Evolutionary conservation across 805 yeast species (phyloP).

Genomic region (Scheffersomyces coipomensis): DNA sequence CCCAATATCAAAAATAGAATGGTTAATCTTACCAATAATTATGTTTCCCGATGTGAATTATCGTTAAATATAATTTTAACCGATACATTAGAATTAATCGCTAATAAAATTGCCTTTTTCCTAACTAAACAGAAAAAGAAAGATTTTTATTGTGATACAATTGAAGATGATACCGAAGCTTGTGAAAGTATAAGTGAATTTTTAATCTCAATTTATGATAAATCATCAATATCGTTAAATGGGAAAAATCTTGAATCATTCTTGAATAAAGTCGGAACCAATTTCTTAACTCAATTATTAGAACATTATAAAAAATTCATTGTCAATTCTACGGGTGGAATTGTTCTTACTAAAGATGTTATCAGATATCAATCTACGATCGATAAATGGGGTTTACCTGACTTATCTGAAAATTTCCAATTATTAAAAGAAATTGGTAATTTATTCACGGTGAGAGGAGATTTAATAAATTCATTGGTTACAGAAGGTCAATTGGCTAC

Average conservation of each 20-base stretch:
- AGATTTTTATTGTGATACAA: conserved; percentile 55
- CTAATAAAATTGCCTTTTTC: conserved; percentile 44
- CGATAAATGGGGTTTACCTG: conserved; percentile 64
- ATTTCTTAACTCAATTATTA: conserved; percentile 56
- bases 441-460: conserved; percentile 81
- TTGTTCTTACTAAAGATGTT: conserved; percentile 77
- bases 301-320: conserved; percentile 73
- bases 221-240: conserved; percentile 34
- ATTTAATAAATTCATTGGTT: conserved; percentile 70
- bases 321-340: conserved; percentile 81
- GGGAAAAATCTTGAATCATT: conserved; percentile 48
- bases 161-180: conserved; percentile 66
- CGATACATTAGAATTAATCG: conserved; percentile 54
- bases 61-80: conserved; percentile 63
- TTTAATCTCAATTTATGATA: conserved; percentile 41
- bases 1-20: conserved; percentile 59
- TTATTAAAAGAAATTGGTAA: conserved; percentile 80
- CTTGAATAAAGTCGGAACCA: conserved; percentile 55
- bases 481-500: conserved; percentile 76
- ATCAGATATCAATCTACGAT: conserved; percentile 69
- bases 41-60: conserved; percentile 59
- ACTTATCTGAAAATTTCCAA: conserved; percentile 61
- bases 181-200: conserved; percentile 63
- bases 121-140: conserved; percentile 69
- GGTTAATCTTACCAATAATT: conserved; percentile 59